phyloP scores from a whole-genome alignment of 306 rosid species.

The Gastrolobium bilobum region DNA sequence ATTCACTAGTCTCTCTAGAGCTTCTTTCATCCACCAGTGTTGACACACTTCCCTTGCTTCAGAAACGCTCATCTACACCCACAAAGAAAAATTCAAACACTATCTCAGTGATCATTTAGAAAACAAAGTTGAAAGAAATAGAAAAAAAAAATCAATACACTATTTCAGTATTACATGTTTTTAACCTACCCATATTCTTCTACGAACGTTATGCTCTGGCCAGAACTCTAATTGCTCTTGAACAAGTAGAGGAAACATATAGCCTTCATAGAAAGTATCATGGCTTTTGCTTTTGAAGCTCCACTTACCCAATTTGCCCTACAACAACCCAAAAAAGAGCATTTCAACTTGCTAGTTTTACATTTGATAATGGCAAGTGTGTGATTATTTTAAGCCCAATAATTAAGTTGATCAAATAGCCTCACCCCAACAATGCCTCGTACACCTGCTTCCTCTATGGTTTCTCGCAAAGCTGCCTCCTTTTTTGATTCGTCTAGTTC shows the following conservation, averaged over 20 bases:
- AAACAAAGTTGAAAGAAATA: no score
- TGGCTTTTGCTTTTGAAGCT: slow-evolving; percentile 86
- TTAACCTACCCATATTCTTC: slow-evolving; percentile 73
- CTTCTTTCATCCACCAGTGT: slow-evolving; percentile 96
- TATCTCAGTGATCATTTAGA: no score
- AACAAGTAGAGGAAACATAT: slow-evolving; percentile 89
- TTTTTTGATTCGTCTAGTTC: slow-evolving; percentile 83
- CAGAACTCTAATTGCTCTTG: slow-evolving; percentile 82
- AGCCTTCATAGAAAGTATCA: slow-evolving; percentile 74
- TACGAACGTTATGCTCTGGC: slow-evolving; percentile 81
- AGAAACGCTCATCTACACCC: slow-evolving; percentile 69
- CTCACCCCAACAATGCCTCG: slow-evolving; percentile 74
- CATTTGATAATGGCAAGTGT: no score
- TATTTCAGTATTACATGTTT: background rate
- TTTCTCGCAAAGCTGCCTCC: slow-evolving; percentile 85
- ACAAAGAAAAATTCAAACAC: background rate
- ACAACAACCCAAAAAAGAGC: slow-evolving; percentile 14
- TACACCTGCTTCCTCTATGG: slow-evolving; percentile 92
- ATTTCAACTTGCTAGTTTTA: background rate
- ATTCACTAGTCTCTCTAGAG: slow-evolving; percentile 71
- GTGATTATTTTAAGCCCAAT: background rate
- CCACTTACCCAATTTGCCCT: slow-evolving; percentile 84
- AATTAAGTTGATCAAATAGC: background rate
- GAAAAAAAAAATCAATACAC: background rate
- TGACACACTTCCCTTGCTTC: slow-evolving; percentile 86